Evolutionary conservation across 2,329 filamentous ascomycete genomes (phyloP).

Genomic region (Myriosclerotinia scirpicola): DNA sequence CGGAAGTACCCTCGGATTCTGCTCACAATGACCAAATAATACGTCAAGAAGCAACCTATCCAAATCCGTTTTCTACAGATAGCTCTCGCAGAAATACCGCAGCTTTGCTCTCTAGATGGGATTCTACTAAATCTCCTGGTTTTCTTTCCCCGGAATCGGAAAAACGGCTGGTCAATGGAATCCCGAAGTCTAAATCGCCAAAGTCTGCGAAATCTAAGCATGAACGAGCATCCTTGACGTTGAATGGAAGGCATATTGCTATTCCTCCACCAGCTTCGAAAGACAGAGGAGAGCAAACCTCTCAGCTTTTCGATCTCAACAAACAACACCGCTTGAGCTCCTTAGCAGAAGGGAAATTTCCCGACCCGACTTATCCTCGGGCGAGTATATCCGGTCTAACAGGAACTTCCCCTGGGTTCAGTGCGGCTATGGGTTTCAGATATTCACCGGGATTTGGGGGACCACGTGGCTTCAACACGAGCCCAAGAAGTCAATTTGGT

Average conservation of each 20-base stretch:
- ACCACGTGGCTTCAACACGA: constrained; percentile 8
- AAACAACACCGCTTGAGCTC: constrained; percentile 11
- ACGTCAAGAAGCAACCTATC: constrained; percentile 22
- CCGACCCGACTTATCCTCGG: constrained; percentile 20
- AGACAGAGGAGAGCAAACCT: constrained; percentile 18
- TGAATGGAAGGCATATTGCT: neutral
- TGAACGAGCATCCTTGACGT: neutral
- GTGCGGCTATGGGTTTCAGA: constrained; percentile 14
- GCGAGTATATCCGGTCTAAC: constrained; percentile 10
- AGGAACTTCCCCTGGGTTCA: constrained; percentile 12
- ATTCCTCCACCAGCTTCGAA: constrained; percentile 14
- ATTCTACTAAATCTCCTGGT: neutral
- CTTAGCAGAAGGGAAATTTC: constrained; percentile 9
- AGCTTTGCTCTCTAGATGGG: constrained; percentile 13
- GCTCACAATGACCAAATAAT: constrained; percentile 5
- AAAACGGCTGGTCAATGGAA: neutral
- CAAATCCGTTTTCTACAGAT: constrained; percentile 16
- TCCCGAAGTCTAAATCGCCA: neutral
- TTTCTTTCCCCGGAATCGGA: neutral
- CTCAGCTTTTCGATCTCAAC: constrained; percentile 6
- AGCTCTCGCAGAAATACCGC: constrained; percentile 16
- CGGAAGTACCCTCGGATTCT: neutral
- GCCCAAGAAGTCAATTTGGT: constrained; percentile 1
- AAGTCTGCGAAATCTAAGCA: constrained; percentile 11
- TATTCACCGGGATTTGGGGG: constrained; percentile 23